Evolutionary conservation across 306 rosid species (phyloP), one percentile per base, ranked within the genome.

Genomic region (Corylus heterophylla): DNA sequence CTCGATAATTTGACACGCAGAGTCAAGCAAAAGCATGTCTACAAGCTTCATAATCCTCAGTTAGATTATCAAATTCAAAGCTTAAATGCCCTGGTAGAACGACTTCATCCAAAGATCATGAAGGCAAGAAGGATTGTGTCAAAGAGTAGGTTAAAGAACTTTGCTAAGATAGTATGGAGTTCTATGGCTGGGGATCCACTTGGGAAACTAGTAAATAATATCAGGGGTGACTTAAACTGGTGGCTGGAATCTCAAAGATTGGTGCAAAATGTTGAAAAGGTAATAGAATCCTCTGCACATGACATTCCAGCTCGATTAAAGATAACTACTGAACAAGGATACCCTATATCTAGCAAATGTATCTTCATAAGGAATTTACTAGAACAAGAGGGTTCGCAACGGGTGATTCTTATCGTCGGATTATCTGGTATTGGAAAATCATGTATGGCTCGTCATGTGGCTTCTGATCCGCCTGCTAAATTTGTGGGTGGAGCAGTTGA

Each of bases 401-500:
- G 12, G 13, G 78, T 81, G 47, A 72, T 81, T 76, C 62, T 81
- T 1, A 70, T 81, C 31, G 81, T 81, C 25, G 81, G 85, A 35
- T 54, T 81, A 71, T 81, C 85, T 11, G 85, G 81, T 61, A 81
- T 81, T 20, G 85, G 85, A 58, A 81, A 81, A 37, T 81, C 81
- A 17, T 76, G 72, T 73, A 50, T 81, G 78, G 78, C 80, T 27
- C 74, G 85, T 17, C 85, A 81, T 61, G 85, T 76, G 54, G 81
- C 78, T 52, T 81, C 77, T 50, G 74, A 71, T 52, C 81, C 81
- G 22, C 85, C 84, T 2, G 73, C 54, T 16, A 62, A 79, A 62
- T 76, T 81, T 39, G 72, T 71, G 78, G 81, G 50, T 25, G 85
- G 85, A 4, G 85, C 85, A 22, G 81, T 71, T 76, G 81, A 81